Evolutionary conservation across 306 rosid species (phyloP), one percentile per base, ranked within the genome.

Genomic region (Quercus bicolor): DNA sequence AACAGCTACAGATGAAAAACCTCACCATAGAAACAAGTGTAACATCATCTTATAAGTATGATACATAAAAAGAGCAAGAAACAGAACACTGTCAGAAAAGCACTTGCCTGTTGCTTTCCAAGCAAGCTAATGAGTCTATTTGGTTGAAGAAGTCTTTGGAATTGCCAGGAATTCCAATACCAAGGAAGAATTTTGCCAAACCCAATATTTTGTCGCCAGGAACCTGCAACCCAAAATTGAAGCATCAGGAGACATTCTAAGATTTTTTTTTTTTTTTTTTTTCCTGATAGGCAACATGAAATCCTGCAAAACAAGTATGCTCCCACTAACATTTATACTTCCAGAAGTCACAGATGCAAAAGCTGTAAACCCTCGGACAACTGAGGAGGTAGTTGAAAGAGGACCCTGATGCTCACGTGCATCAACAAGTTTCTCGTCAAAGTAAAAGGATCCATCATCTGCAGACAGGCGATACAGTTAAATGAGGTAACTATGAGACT

Each of bases 161-260:
- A 88, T 93, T 91, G 71, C 99, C 98, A 37, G 98, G 99, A 86
- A 93, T 78, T 78, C 99, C 99, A 62, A 93, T 86, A 74, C 97
- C 94, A 68, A 96, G 91, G 81, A 96, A 90, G 88, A 96, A 96
- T 71, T 89, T 90, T 68, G 99, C 94, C 83, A 96, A 85, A 78
- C 99, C 99, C 86, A 93, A 86, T 72, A 96, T 84, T 87, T 75
- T 88, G 75, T 93, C 91, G 37, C 89, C 96, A 33, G 92, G 87
- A 77, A 96, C 86, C 99, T 96, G 92, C 73, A 86, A 84, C 60
- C 70, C 60, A 87, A 85, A 84, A 65, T 34, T 71, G 72, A 81
- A 72, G 75, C 68, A 78, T 90, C 68, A 87, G 73, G 37, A 76
- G n/a, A 31, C 20, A 68, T 65, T 70, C 57, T 1, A 75, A 74